Evolutionary conservation across 139 green algal genomes (phyloP), one percentile per base, ranked within the genome.

Genomic region (Chlorella sp.): DNA sequence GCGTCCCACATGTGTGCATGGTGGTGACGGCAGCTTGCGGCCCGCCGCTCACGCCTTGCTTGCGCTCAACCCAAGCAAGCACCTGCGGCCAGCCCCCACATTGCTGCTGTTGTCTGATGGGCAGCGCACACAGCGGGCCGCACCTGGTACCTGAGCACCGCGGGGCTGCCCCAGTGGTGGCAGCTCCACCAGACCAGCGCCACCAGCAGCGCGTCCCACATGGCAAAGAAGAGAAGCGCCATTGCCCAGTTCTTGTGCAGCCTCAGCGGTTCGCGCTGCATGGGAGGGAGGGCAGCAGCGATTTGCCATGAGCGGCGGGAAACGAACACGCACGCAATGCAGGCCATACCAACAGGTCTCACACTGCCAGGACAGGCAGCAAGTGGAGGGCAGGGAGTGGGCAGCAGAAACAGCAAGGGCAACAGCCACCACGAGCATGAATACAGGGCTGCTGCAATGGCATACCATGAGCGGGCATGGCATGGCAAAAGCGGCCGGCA

Each of bases 211-310:
- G 16, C 60, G 30, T 83, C 77, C 77, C 77, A 83, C 40, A 83
- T 34, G 40, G n/a, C 11, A 13, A 83, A 83, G 77, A 83, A 69
- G 1, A 83, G 32, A 1, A 69, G 34, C 36, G 77, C 77, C 17
- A 58, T 83, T 60, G 60, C 77, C 77, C 77, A 83, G 40, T 46
- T 48, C 60, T 46, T 73, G 38, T 68, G 77, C 77, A 83, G 58
- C 28, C 77, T 60, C 60, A 83, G 58, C 56, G 77, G 77, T 40
- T 73, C 77, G 56, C 44, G 77, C 77, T 83, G 77, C 77, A 43
- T 8, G 30, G 43, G 19, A 26, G 69, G 2, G 36, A 75, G 44
- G 58, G 43, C 36, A 79, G 70, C n/a, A n/a, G n/a, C n/a, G n/a
- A n/a, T n/a, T n/a, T n/a, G n/a, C n/a, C n/a, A n/a, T n/a, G n/a